Conservation (phyloP, 2,329 filamentous ascomycete genomes). For the Fusarium scirpi region DNA sequence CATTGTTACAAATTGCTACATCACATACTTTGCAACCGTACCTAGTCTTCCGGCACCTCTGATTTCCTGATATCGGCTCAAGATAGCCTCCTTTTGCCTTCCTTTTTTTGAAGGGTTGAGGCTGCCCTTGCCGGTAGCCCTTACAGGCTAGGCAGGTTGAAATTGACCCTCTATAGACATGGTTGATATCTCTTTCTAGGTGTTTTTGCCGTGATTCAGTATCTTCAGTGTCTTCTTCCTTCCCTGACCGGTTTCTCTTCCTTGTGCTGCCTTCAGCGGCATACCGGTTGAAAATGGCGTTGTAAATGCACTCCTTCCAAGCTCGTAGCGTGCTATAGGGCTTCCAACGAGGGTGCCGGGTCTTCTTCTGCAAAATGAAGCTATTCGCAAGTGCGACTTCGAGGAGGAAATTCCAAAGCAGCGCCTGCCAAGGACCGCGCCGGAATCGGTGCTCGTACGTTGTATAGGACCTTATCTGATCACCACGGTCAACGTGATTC, state of each 20-base stretch:
- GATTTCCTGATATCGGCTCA: not conserved
- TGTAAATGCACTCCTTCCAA: slow-evolving; percentile 11
- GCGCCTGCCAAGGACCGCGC: not conserved
- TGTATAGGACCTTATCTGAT: not conserved
- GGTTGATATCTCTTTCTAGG: slow-evolving; percentile 4
- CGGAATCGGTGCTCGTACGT: not conserved
- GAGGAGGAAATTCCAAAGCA: slow-evolving; percentile 29
- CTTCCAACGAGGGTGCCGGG: not conserved
- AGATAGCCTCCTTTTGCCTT: not conserved
- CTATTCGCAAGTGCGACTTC: slow-evolving; percentile 22
- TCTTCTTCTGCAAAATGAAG: slow-evolving; percentile 5
- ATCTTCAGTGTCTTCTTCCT: not conserved
- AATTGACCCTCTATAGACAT: not conserved
- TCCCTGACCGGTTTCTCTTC: not conserved
- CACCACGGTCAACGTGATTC: not conserved
- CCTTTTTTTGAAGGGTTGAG: not conserved
- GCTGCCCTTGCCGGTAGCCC: not conserved
- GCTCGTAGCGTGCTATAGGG: not conserved
- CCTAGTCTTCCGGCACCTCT: not conserved
- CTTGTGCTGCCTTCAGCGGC: not conserved
- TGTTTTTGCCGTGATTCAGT: not conserved
- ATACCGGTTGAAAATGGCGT: slow-evolving; percentile 15
- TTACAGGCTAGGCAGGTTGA: not conserved
- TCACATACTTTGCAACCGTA: not conserved
- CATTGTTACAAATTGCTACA: not conserved